Base-by-base conservation (phyloP, 257 asterid species). In the Gynochthodes officinalis region DNA sequence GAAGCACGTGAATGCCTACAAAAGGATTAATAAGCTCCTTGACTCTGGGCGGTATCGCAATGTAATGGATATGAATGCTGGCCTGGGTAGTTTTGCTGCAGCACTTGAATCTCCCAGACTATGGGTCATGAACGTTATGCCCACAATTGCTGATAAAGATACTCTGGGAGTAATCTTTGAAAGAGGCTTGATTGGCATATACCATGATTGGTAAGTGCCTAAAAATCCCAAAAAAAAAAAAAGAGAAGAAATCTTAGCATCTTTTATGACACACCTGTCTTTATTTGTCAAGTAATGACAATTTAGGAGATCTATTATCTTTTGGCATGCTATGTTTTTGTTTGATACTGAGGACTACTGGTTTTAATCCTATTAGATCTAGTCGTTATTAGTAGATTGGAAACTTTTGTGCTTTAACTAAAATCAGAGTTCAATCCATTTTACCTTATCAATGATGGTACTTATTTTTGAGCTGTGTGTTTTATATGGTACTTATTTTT, bases 51-150 rank as follows among this genome's bases (percentile, higher is more conserved):
- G 87, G 48, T 84, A 84, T 23, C 82, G 81, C 58, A 85, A 85
- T 50, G 64, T 85, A 33, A 71, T 85, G 85, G 89, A 85, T 65
- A 85, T 85, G 89, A 85, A 85, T 78, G 85, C 89, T 44, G 85
- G 82, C 46, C 60, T 80, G 16, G 89, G 89, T 42, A 75, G 89
- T 72, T 85, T 85, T 64, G 87, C 89, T 23, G 89, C 89, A 30
- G 84, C 76, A 3, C 57, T 85, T 49, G 83, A 82, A 30, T 76
- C 85, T 4, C 67, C 83, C 14, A 81, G 72, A 63, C 39, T 82
- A 43, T 85, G 89, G 87, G 87, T 80, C 55, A 85, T 85, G 89
- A 82, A 82, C 59, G 89, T 85, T 42, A 69, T 82, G 73, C 85
- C 89, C 53, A 82, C 75, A 2, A 71, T 84, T 8, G 82, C 85